A percentile compares a stretch with the other conserved stretches of the same genome.
Evolutionary conservation across 2,329 filamentous ascomycete species (phyloP).

Genomic region (Diaporthe sp.): DNA sequence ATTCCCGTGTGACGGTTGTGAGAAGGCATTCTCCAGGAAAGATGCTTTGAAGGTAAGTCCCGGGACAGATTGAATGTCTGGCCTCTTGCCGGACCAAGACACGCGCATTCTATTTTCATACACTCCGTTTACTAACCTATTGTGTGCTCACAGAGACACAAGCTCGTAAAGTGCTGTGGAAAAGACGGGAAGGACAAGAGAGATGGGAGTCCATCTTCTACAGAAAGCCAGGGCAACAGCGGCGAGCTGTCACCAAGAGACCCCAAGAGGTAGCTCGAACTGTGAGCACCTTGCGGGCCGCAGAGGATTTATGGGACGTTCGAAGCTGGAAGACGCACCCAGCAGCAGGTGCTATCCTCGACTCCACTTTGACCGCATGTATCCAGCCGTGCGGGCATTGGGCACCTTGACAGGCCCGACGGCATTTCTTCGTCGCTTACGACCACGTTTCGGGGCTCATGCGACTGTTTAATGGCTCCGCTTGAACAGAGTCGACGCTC

Average conservation of each 20-base stretch:
- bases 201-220: slow-evolving; percentile 32
- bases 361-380: background rate
- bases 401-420: background rate
- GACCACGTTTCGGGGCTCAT: background rate
- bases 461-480: background rate
- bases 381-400: background rate
- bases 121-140: slow-evolving; percentile 14
- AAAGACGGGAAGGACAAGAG: slow-evolving; percentile 42
- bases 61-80: background rate
- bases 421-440: background rate
- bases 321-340: background rate
- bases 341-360: background rate
- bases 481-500: background rate
- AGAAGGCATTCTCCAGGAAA: slow-evolving; percentile 97
- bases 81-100: background rate
- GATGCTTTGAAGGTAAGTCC: slow-evolving; percentile 91
- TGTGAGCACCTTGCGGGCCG: too few species aligned
- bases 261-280: slow-evolving; percentile 20
- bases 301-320: background rate
- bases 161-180: slow-evolving; percentile 73
- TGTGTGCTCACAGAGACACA: slow-evolving; percentile 62
- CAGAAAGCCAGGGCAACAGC: slow-evolving; percentile 34
- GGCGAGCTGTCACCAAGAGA: slow-evolving; percentile 36
- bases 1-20: slow-evolving; percentile 89
- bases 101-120: too few species aligned